Base-by-base conservation (phyloP, 2,329 filamentous ascomycete species). In the Neoscytalidium dimidiatum region DNA sequence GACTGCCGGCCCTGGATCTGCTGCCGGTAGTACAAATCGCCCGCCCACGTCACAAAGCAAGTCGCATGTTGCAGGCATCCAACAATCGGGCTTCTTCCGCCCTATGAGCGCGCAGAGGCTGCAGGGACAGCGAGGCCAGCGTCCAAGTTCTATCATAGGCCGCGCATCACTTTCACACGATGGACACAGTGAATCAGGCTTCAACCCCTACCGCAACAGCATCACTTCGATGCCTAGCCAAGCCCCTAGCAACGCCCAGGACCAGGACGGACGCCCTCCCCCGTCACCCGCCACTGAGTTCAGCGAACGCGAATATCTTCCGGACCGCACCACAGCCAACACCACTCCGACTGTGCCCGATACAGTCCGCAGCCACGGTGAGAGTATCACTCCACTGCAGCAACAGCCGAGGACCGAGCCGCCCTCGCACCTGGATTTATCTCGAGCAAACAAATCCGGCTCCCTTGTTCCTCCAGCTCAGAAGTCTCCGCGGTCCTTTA, bases 91-190 rank as follows among this genome's bases (percentile, higher is more conserved):
- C 62, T 98, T 99, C 81, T 97, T 96, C 75, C 90, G 90, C 23
- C 95, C 95, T 43, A 96, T 99, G 92, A 98, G 94, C 80, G 96
- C 94, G 26, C 93, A 97, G 76, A 90, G 92, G 75, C 83, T 98
- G 58, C 94, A 98, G 79, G 93, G 93, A 63, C 95, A 98, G 78
- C 85, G 94, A 76, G 88, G 89, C 68, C 86, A 83, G 69, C 82
- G 82, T 52, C 84, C 82, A 41, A 78, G 73, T 29, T 77, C 75
- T 26, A 67, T 76, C 19, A 72, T 77, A 46, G 76, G 74, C 60
- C 73, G 74, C 26, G 67, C 68, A 60, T 74, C 74, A 29, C 69
- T 77, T 38, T 74, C 75, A 62, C 68, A 71, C 29, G 73, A 75
- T 64, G 71, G 71, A 46, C 66, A 71, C 8, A 72, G 65, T 66